Conservation (phyloP, 768 basidiomycete species). For the Trametes maxima region DNA sequence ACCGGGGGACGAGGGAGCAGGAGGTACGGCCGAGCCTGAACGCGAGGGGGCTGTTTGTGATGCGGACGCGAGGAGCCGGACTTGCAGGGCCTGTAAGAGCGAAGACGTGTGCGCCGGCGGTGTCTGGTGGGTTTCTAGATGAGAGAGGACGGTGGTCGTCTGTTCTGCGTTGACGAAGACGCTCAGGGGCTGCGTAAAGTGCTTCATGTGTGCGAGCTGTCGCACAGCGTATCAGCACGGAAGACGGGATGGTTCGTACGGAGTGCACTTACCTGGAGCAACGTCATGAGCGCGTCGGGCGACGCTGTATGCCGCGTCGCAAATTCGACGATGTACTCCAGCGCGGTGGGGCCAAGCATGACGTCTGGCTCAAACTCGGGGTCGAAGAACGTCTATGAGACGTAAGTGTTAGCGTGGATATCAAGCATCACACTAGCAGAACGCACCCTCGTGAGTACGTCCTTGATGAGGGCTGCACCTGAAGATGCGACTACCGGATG, state of each 20-base stretch:
- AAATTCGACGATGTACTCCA: slow-evolving; percentile 61
- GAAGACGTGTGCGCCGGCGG: slow-evolving; percentile 24
- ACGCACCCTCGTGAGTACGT: slow-evolving; percentile 56
- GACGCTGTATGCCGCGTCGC: slow-evolving; percentile 58
- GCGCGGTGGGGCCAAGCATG: slow-evolving; percentile 57
- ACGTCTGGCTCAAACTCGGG: slow-evolving; percentile 59
- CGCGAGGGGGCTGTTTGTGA: not conserved
- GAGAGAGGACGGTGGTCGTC: slow-evolving; percentile 9
- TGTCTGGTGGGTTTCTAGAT: not conserved
- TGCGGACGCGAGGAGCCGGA: slow-evolving; percentile 32
- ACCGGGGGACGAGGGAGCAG: slow-evolving; percentile 20
- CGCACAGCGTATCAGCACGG: not conserved
- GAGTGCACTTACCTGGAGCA: slow-evolving; percentile 56
- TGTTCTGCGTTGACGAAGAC: slow-evolving; percentile 39
- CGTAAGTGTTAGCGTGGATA: not conserved
- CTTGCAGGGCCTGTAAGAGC: slow-evolving; percentile 43
- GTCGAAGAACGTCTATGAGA: slow-evolving; percentile 64
- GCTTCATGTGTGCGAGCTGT: slow-evolving; percentile 68
- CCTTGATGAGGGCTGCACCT: slow-evolving; percentile 51
- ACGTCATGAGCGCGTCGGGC: slow-evolving; percentile 55
- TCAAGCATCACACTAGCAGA: not conserved
- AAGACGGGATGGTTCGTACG: not conserved
- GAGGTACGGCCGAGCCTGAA: not conserved
- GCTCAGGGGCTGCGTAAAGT: slow-evolving; percentile 66
- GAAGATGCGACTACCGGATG: slow-evolving; percentile 53